Percentiles rank a stretch among this genome's conserved stretches.
Evolutionary conservation across 345 rosid species (phyloP).

Genomic region (Eucalyptus victrix): DNA sequence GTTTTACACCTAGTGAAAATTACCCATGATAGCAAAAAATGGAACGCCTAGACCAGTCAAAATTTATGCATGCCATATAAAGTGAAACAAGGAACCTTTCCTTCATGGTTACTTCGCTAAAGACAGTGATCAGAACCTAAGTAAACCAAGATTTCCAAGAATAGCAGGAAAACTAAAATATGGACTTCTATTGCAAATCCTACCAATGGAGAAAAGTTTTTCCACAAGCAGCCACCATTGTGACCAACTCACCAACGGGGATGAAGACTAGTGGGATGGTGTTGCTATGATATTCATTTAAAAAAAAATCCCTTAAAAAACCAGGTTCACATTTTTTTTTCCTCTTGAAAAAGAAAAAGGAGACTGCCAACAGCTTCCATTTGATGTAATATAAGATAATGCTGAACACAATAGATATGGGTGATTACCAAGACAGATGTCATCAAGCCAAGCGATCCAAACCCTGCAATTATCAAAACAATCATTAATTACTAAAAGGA

Average conservation of each 20-base stretch:
- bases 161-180: background rate
- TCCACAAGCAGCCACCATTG: background rate
- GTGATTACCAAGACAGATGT: conserved; percentile 82
- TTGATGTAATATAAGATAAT: background rate
- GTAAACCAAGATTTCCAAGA: background rate
- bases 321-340: background rate
- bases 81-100: background rate
- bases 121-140: background rate
- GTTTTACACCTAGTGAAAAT: background rate
- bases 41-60: background rate
- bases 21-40: background rate
- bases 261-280: background rate
- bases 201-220: background rate
- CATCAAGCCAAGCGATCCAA: conserved; percentile 99
- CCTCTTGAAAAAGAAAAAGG: background rate
- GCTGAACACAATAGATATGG: background rate
- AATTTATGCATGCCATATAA: background rate
- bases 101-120: background rate
- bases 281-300: background rate
- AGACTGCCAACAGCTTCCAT: background rate
- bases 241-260: background rate
- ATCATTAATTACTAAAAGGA: background rate
- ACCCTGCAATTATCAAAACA: conserved; percentile 31
- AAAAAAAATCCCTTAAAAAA: background rate
- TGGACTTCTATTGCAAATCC: background rate